Base-by-base conservation (phyloP, 768 basidiomycete genomes). In the Phlegmacium glaucopus region DNA sequence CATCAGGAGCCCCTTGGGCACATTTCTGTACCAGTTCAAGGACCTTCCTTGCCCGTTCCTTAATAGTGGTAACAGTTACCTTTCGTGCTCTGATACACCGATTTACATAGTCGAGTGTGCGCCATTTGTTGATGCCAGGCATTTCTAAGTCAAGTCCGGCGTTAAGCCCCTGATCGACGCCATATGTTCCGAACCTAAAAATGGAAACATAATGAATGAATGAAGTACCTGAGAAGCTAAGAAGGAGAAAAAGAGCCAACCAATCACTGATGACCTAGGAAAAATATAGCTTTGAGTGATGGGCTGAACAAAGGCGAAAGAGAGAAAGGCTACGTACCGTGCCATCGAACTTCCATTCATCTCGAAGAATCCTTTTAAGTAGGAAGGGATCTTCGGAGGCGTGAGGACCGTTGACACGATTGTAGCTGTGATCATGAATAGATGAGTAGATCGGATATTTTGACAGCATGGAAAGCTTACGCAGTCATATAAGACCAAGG, bases 81-180 rank as follows among this genome's bases (percentile, higher is more conserved):
- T 91, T 91, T 15, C 83, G 69, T 1, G 84, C 74, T 6, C 61
- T 56, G 40, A 87, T 75, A 0, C 75, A 78, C 18, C 85, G 74
- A 52, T 78, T 79, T 55, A 88, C 76, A 28, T 82, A 73, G 49
- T 85, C 81, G n/a, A 83, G 71, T 0, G 78, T 79, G 6, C 87
- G 76, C 87, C 86, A 88, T 53, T 88, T 87, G 64, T 83, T 83
- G 11, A 68, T 67, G 2, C 88, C 87, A 0, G 86, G 87, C 85
- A 88, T 89, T 61, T 89, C 87, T 30, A 91, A 75, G 58, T 90
- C 85, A 17, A 90, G 69, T 2, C 87, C 87, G n/a, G 87, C 85
- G 49, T 89, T 90, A 50, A 87, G 68, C 18, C 72, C 66, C 17
- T 74, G 69, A 52, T 82, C 80, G 27, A 87, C 69, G 44, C 80